Evolutionary conservation across 2,329 filamentous ascomycete genomes (phyloP).

Genomic region (Pseudogymnoascus destructans): DNA sequence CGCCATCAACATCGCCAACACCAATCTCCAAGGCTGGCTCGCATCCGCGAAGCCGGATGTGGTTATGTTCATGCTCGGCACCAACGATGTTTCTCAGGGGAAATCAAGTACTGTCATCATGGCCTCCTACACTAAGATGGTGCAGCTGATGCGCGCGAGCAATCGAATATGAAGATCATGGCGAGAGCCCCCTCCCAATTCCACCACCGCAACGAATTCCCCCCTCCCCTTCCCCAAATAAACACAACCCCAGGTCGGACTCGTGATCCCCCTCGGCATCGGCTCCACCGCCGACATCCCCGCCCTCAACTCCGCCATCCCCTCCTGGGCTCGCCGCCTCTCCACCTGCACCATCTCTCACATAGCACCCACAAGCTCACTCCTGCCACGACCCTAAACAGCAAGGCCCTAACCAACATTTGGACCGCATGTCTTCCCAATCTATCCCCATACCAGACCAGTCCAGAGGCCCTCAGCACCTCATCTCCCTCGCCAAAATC

Average conservation of each 20-base stretch:
- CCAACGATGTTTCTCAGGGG: conserved; percentile 30
- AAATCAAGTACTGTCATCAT: conserved; percentile 25
- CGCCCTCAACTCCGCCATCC: conserved; percentile 29
- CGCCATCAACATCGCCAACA: conserved; percentile 32
- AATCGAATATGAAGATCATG: conserved; percentile 32
- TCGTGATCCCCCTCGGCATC: conserved; percentile 29
- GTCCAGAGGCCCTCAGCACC: background rate
- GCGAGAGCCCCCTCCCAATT: conserved; percentile 19
- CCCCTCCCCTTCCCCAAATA: background rate
- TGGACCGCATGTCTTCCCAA: background rate
- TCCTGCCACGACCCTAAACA: too few species aligned
- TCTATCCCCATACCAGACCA: too few species aligned
- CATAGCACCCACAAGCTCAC: conserved; percentile 17
- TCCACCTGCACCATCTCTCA: conserved; percentile 30
- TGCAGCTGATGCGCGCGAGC: conserved; percentile 27
- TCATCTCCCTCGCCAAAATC: background rate
- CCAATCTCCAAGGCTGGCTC: conserved; percentile 30
- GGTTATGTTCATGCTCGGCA: conserved; percentile 35
- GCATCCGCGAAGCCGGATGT: conserved; percentile 29
- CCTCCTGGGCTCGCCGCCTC: conserved; percentile 27
- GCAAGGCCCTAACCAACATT: too few species aligned
- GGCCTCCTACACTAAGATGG: conserved; percentile 30
- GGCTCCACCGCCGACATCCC: conserved; percentile 21
- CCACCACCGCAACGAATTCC: too few species aligned
- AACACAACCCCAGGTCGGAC: conserved; percentile 25